Percentiles rank a stretch among this genome's conserved stretches.
phyloP scores from a whole-genome alignment of 306 rosid genomes.

The Elaeagnus macrophylla region DNA sequence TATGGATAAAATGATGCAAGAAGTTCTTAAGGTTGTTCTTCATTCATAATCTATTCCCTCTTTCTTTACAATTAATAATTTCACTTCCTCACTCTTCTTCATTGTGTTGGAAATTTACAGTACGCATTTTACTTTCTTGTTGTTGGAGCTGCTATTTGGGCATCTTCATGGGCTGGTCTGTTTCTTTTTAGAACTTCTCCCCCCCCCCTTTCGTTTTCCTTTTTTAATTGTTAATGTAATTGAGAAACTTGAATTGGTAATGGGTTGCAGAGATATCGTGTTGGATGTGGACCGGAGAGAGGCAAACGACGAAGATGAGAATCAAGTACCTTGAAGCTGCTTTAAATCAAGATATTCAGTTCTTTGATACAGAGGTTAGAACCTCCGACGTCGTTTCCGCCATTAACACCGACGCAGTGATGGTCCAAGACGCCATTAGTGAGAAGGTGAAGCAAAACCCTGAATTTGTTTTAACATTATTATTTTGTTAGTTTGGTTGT shows the following conservation, averaged over 20 bases:
- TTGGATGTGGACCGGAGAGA: slow-evolving; percentile 99
- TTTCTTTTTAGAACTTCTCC: slow-evolving; percentile 4
- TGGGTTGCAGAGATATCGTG: slow-evolving; percentile 79
- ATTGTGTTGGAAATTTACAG: slow-evolving; percentile 33
- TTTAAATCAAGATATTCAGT: slow-evolving; percentile 80
- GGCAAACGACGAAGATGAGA: slow-evolving; percentile 95
- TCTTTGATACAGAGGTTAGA: slow-evolving; percentile 83
- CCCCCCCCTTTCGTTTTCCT: neutral
- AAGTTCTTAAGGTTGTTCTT: slow-evolving; percentile 65
- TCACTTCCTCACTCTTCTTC: slow-evolving; percentile 6
- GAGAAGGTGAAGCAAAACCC: slow-evolving; percentile 62
- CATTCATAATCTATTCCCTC: slow-evolving; percentile 4
- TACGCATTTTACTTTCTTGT: slow-evolving; percentile 93
- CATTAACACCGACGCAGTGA: slow-evolving; percentile 80
- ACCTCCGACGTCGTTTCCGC: slow-evolving; percentile 93
- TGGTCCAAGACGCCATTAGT: slow-evolving; percentile 97
- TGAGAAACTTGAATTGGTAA: slow-evolving; percentile 6
- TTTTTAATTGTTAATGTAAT: slow-evolving; percentile 2
- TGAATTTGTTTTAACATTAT: no score
- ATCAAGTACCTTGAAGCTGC: slow-evolving; percentile 88
- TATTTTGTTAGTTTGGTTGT: neutral
- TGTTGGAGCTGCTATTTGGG: slow-evolving; percentile 99
- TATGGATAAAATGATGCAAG: slow-evolving; percentile 75
- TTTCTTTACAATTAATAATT: neutral
- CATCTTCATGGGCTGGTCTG: slow-evolving; percentile 97